These are phyloP conservation scores for Aspergillus nomiae DNA, from an alignment of 2,329 filamentous ascomycete genomes.

Conservation along the genomic window DNA sequence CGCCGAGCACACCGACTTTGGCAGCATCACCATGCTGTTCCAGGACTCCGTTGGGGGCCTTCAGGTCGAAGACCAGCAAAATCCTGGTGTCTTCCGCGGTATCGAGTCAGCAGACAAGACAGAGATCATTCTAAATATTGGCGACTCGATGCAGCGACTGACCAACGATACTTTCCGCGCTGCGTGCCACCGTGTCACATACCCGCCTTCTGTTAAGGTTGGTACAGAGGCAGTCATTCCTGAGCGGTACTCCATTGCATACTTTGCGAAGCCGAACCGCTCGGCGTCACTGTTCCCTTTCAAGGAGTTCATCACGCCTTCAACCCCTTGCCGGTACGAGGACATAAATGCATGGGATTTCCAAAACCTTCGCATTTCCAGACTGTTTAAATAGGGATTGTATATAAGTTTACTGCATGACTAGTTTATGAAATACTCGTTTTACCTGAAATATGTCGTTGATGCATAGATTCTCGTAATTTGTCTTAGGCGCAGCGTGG, in stretches of 20 bases:
- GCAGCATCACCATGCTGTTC: conserved; percentile 38
- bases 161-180: conserved; percentile 41
- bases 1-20: conserved; percentile 18
- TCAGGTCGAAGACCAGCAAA: conserved; percentile 35
- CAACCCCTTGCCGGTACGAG: not conserved
- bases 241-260: conserved; percentile 28
- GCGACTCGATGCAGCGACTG: conserved; percentile 43
- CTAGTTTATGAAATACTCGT: no score
- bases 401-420: not conserved
- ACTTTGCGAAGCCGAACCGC: conserved; percentile 37
- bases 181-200: conserved; percentile 38
- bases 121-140: conserved; percentile 44
- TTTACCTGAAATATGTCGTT: no score
- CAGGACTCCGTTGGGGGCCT: conserved; percentile 41
- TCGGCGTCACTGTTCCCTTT: conserved; percentile 30
- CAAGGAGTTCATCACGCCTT: conserved; percentile 26
- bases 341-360: not conserved
- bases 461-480: no score
- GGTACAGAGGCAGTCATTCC: conserved; percentile 24
- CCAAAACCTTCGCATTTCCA: not conserved
- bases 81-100: conserved; percentile 23
- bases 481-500: no score
- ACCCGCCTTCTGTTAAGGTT: conserved; percentile 25
- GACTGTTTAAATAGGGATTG: not conserved
- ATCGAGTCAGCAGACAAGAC: conserved; percentile 7